Conservation (phyloP, 805 yeast species). For the Cyberlindnera subsufficiens region DNA sequence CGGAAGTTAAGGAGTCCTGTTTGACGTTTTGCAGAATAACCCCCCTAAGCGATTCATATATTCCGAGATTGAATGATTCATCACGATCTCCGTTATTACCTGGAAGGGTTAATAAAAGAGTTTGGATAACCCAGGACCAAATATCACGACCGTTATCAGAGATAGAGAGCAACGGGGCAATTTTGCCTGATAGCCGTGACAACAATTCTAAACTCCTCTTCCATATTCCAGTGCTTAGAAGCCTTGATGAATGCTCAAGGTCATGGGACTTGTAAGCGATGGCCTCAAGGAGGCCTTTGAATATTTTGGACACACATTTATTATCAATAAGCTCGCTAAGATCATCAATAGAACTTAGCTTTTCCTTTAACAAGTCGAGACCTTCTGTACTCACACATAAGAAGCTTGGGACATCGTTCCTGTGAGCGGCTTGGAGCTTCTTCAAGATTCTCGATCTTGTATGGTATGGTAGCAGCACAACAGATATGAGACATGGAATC, state of each 20-base stretch:
- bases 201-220: conserved; percentile 40
- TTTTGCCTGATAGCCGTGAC: conserved; percentile 27
- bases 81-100: conserved; percentile 23
- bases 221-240: conserved; percentile 42
- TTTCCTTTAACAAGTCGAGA: conserved; percentile 32
- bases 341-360: conserved; percentile 28
- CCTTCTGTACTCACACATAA: conserved; percentile 50
- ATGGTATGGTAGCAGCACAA: conserved; percentile 55
- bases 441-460: conserved; percentile 50
- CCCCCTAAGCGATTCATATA: conserved; percentile 36
- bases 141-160: conserved; percentile 11
- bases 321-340: conserved; percentile 36
- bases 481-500: conserved; percentile 47
- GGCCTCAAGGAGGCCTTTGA: conserved; percentile 47
- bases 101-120: conserved; percentile 36
- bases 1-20: conserved; percentile 23
- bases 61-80: conserved; percentile 41
- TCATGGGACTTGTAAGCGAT: conserved; percentile 38
- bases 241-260: conserved; percentile 9
- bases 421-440: conserved; percentile 39
- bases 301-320: conserved; percentile 37
- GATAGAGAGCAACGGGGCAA: conserved; percentile 16
- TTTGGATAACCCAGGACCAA: conserved; percentile 38
- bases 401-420: conserved; percentile 53
- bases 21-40: conserved; percentile 36